These are phyloP conservation scores for Chrysoporthe deuterocubensis DNA, from an alignment of 2,329 filamentous ascomycete species.

Conservation along the genomic window DNA sequence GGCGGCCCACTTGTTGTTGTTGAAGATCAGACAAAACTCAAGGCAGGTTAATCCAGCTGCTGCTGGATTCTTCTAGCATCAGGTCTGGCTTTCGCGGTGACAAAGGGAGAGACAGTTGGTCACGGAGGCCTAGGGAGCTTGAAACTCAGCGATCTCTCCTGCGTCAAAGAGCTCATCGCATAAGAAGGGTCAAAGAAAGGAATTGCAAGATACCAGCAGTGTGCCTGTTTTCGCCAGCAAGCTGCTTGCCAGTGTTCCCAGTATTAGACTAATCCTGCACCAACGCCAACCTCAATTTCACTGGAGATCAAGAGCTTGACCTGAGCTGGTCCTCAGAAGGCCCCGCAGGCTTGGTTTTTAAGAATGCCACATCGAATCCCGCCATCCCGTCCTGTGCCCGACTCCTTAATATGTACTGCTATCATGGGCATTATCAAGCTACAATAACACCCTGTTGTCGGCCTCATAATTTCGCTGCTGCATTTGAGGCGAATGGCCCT, in stretches of 20 bases:
- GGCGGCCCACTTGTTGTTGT: background rate
- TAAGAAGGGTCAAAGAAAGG: background rate
- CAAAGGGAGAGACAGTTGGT: background rate
- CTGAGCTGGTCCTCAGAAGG: background rate
- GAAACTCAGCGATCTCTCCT: background rate
- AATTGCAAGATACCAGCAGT: background rate
- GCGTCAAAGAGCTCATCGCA: background rate
- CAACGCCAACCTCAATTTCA: background rate
- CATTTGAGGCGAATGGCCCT: conserved; percentile 31
- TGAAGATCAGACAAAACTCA: background rate
- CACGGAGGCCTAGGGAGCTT: background rate
- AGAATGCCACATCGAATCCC: background rate
- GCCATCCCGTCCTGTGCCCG: background rate
- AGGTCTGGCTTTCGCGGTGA: background rate
- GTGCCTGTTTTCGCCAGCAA: conserved; percentile 1
- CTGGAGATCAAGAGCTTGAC: background rate
- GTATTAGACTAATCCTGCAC: conserved; percentile 12
- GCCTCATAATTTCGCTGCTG: background rate
- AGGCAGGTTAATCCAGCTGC: background rate
- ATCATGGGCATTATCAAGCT: background rate
- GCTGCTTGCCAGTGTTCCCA: background rate
- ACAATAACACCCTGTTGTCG: background rate
- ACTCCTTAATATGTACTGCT: conserved; percentile 2
- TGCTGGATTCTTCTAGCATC: conserved; percentile 3
- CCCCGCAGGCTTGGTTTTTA: background rate